These are phyloP conservation scores for Niveomyces coronatus DNA, from an alignment of 2,329 filamentous ascomycete genomes.

Conservation along the genomic window DNA sequence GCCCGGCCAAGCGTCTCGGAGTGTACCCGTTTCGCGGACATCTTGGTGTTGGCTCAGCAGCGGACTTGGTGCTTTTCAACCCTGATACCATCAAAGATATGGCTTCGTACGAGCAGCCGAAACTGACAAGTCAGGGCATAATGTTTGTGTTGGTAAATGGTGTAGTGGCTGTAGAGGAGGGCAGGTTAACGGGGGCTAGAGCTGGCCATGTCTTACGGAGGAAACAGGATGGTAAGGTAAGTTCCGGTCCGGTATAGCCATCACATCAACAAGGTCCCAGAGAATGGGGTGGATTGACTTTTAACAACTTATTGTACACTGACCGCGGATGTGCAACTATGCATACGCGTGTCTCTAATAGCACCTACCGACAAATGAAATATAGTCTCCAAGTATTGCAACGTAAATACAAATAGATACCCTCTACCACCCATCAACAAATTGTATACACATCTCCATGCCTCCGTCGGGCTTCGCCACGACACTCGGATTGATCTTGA, in stretches of 20 bases:
- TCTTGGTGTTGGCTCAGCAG: conserved; percentile 15
- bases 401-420: neutral
- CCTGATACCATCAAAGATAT: conserved; percentile 13
- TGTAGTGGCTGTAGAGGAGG: conserved; percentile 14
- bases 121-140: conserved; percentile 14
- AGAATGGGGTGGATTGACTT: neutral
- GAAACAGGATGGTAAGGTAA: conserved; percentile 1
- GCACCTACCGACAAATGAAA: too few species aligned
- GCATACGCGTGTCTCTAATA: too few species aligned
- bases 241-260: neutral
- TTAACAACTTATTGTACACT: too few species aligned
- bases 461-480: conserved; percentile 13
- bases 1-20: conserved; percentile 15
- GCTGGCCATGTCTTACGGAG: conserved; percentile 14
- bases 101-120: conserved; percentile 16
- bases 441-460: conserved; percentile 10
- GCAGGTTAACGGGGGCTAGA: conserved; percentile 13
- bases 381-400: neutral
- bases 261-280: neutral
- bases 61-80: conserved; percentile 16
- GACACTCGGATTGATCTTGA: conserved; percentile 10
- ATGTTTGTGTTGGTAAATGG: conserved; percentile 16
- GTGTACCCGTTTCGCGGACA: conserved; percentile 15
- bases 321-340: too few species aligned
- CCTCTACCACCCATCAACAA: conserved; percentile 11